Base-by-base conservation (phyloP, 495 filamentous ascomycete species). In the Tuber indicum region DNA sequence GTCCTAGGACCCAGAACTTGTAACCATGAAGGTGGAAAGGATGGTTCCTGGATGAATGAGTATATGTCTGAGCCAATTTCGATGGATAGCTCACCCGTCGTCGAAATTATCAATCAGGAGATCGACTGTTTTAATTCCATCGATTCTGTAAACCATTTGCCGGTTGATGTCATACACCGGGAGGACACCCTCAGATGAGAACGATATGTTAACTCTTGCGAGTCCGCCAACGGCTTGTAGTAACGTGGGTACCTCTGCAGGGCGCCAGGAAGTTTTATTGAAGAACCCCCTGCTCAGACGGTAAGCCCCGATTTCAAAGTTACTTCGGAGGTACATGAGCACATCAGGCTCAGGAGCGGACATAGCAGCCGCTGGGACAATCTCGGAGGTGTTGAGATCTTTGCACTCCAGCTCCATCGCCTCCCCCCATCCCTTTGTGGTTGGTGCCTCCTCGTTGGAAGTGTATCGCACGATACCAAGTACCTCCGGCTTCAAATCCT, bases 1-100 rank as follows among this genome's bases (percentile, higher is more conserved):
- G 82, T 41, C 87, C 88, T 0, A 90, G 83, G 21, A 90, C 84
- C 84, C 86, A 90, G 86, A 91, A 88, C 42, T 87, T 84, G 74
- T 89, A 86, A 19, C 91, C 91, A 80, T 92, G 91, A 42, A 92
- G 83, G 81, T 92, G 91, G 84, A 91, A 88, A 0, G 91, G 90
- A 75, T 92, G 91, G 75, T 87, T 86, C 2, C 58, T 66, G 58
- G 58, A 66, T 66, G 58, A 19, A 19, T 66, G 32, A 66, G 58
- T 36, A 32, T 66, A 17, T 32, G 36, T 19, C 26, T 17, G 14
- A 26, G 26, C 2, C 36, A 36, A 36, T 36, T 66, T 36, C 26
- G 26, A 36, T 36, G 26, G 26, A 14, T 5, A 66, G 16, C 58
- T 66, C 32, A 66, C 58, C 89, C 89, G 79, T 86, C 85, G 72